Conservation (phyloP, 306 rosid species). For the Purshia tridentata region DNA sequence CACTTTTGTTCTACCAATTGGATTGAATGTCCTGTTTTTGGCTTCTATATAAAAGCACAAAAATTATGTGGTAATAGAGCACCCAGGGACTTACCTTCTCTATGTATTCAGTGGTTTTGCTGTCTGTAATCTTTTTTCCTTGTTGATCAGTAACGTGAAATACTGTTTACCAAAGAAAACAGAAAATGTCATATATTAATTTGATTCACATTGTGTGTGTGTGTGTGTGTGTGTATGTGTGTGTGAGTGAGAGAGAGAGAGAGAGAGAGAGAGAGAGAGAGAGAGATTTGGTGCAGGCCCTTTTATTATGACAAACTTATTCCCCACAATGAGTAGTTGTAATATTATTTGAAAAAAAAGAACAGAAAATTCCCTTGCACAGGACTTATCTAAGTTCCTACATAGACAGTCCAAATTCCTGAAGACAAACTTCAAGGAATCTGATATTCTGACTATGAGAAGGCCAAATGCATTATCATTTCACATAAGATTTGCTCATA, state of each 20-base stretch:
- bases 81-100: constrained; percentile 60
- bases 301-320: too few species aligned
- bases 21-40: neutral
- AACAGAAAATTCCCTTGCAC: too few species aligned
- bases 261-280: too few species aligned
- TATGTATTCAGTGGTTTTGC: constrained; percentile 59
- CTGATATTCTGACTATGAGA: too few species aligned
- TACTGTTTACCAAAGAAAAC: constrained; percentile 41
- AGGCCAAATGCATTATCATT: neutral
- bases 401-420: too few species aligned
- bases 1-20: neutral
- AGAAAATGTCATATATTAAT: constrained; percentile 24
- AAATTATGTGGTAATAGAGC: neutral
- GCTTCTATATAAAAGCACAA: neutral
- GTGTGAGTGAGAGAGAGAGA: too few species aligned
- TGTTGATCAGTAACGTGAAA: constrained; percentile 90
- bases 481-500: neutral
- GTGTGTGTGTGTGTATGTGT: too few species aligned
- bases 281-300: too few species aligned
- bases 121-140: constrained; percentile 71
- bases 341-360: too few species aligned
- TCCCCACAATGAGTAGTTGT: too few species aligned
- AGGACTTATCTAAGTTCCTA: too few species aligned
- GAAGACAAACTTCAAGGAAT: too few species aligned
- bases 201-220: neutral